These are phyloP conservation scores for Globisporangium spinosum DNA, from an alignment of 352 stramenopile genomes.

Conservation along the genomic window DNA sequence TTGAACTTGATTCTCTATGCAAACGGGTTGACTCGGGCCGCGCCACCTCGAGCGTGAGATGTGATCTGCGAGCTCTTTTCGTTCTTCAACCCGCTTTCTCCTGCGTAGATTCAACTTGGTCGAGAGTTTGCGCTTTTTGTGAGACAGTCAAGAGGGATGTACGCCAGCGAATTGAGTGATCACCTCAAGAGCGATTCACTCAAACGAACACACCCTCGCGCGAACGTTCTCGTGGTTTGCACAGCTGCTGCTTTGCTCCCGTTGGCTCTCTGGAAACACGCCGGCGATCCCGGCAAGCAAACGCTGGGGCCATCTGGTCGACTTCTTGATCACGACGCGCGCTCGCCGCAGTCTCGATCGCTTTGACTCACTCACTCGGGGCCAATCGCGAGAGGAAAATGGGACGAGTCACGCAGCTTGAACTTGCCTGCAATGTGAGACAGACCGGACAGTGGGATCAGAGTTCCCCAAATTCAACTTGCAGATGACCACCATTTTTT, in stretches of 20 bases:
- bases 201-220: background rate
- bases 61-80: background rate
- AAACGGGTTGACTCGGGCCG: background rate
- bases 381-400: conserved; percentile 15
- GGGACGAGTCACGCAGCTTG: conserved; percentile 17
- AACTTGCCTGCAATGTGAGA: conserved; percentile 15
- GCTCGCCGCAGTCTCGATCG: background rate
- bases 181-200: background rate
- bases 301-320: background rate
- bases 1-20: background rate
- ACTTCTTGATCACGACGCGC: background rate
- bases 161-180: background rate
- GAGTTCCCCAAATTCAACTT: conserved; percentile 9
- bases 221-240: conserved; percentile 1
- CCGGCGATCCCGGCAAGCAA: background rate
- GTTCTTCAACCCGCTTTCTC: background rate
- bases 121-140: background rate
- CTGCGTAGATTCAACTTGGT: background rate
- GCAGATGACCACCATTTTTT: background rate
- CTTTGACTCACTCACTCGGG: background rate
- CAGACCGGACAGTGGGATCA: conserved; percentile 4
- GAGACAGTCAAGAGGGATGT: background rate
- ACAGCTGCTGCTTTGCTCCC: background rate
- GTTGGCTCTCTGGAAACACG: background rate
- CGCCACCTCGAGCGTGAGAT: background rate